Base-by-base conservation (phyloP, 2,329 filamentous ascomycete species). In the Aureobasidium sp. region DNA sequence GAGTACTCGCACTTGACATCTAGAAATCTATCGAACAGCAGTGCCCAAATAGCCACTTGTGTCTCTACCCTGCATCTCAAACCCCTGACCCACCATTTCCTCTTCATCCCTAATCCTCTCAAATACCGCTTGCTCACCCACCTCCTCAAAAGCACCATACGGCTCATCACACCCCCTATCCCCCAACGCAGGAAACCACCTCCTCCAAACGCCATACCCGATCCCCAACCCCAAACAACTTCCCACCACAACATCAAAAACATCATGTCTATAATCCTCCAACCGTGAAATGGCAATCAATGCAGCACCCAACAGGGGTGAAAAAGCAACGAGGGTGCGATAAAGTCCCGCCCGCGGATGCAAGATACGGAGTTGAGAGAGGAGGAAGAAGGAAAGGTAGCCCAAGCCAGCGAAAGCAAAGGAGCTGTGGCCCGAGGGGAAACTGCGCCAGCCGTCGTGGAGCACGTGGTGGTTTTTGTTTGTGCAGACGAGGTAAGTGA, bases 371-470 rank as follows among this genome's bases (percentile, higher is more conserved):
- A 84, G 78, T 68, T 87, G 84, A 3, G 87, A 87, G 1, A 86
- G 44, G 27, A 74, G 64, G 62, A 73, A 70, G 15, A 73, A 64
- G 25, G 84, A 82, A 20, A 91, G 75, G 70, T 89, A 94, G 2
- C 90, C 89, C 11, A 95, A 78, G 0, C 90, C 90, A 3, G 85
- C 84, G 71, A 94, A 95, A 1, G 88, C 82, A 71, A 92, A 92
- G 64, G 86, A 89, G 14, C 84, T 87, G 73, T 95, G 90, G 0
- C 90, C 90, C 1, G 85, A 89, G 0, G 90, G 90, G 68, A 94
- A 95, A 25, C 86, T 90, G 45, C 90, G 84, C 87, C 89, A 93
- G 17, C 90, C 90, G 68, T 95, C 90, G 65, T 94, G 87, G 4
- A 95, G 80, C 1, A 79, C 79, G 71, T 90, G 87, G 64, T 84